Base-by-base conservation (phyloP, 2,329 filamentous ascomycete species). In the Microcyclospora tardicrescens region DNA sequence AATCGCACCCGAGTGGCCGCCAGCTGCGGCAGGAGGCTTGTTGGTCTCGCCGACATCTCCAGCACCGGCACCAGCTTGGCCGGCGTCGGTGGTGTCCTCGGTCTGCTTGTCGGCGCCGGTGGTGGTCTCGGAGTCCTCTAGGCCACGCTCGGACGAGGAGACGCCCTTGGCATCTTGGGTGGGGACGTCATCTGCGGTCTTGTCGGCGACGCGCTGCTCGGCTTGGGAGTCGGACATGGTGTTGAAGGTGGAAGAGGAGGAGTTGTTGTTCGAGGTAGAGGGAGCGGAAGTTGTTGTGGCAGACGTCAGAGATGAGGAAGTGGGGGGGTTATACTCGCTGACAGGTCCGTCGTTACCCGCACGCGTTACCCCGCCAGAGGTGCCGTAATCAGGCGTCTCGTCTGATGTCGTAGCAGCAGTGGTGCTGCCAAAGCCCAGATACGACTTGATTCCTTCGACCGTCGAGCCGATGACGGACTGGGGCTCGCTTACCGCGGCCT, bases 391-490 rank as follows among this genome's bases (percentile, higher is more conserved):
- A 14, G n/a, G 10, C 12, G 35, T 38, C 9, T 35, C 19, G 19
- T 24, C 19, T 24, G 19, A 4, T 5, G 19, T 24, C 14, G 31
- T 28, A 1, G 24, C 16, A 11, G 16, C 33, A 10, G 31, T 28
- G 29, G 12, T 37, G 12, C 36, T 36, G 16, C 47, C 43, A 10
- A 49, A 16, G 5, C 50, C 48, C 27, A 55, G 42, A 16, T 49
- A 48, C 30, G 36, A 37, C 38, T 46, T 47, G 16, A 54, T 43
- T 1, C 47, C 50, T 16, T 42, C 43, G 28, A 53, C 37, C 19
- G 19, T 24, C 19, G 19, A 24, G 19, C 19, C 19, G 19, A 24
- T 24, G 19, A 53, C 35, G 36, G 45, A 39, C 30, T 41, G 35
- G 6, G 28, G 34, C 16, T 43, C 36, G 33, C 46, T 40, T 10